These are phyloP conservation scores for Leccinum barrowsii DNA, from an alignment of 768 basidiomycete genomes.

Conservation along the genomic window DNA sequence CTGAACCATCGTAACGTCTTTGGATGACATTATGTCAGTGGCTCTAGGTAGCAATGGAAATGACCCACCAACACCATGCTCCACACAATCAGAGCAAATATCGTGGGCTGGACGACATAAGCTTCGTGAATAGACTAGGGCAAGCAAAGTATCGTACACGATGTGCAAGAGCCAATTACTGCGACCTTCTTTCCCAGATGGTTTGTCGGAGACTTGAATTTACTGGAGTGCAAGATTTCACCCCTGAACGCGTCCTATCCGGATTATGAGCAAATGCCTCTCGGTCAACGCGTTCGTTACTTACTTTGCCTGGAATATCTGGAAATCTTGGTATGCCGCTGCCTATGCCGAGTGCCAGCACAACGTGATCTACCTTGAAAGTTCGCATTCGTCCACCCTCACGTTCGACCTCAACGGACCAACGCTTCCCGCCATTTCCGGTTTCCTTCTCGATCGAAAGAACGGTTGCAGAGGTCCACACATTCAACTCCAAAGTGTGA, in stretches of 20 bases:
- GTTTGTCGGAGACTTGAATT: constrained; percentile 52
- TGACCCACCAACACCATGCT: constrained; percentile 43
- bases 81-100: constrained; percentile 44
- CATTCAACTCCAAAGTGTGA: constrained; percentile 54
- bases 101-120: constrained; percentile 40
- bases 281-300: neutral
- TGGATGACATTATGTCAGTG: neutral
- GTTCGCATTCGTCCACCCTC: constrained; percentile 33
- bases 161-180: constrained; percentile 66
- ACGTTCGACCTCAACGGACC: constrained; percentile 41
- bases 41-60: neutral
- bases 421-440: constrained; percentile 35
- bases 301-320: constrained; percentile 41
- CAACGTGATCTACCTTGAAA: constrained; percentile 47
- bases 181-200: constrained; percentile 68
- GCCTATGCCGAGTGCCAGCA: constrained; percentile 48
- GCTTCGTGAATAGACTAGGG: neutral
- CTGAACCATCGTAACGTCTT: constrained; percentile 49
- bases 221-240: constrained; percentile 53
- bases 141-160: constrained; percentile 36
- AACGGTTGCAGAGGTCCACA: constrained; percentile 53
- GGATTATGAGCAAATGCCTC: neutral
- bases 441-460: constrained; percentile 24
- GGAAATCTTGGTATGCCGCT: constrained; percentile 45
- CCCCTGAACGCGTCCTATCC: constrained; percentile 59